Conservation (phyloP, 1,284 basidiomycete species). For the Trametes polyzona region DNA sequence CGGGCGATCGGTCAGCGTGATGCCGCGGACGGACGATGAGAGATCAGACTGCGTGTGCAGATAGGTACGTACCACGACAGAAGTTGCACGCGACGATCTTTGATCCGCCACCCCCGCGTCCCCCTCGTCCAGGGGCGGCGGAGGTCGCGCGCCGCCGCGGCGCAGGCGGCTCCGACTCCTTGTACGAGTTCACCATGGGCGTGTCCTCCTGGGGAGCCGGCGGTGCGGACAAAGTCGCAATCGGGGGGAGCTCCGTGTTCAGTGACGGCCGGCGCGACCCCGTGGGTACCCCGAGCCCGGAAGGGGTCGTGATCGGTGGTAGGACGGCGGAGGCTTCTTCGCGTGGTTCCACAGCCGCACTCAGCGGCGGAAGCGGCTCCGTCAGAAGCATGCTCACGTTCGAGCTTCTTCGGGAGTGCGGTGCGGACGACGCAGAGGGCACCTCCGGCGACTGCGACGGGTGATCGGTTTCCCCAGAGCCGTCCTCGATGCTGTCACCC, state of each 20-base stretch:
- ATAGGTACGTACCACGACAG: conserved; percentile 73
- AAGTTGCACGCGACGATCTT: conserved; percentile 85
- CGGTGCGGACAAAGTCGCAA: conserved; percentile 62
- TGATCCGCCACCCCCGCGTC: conserved; percentile 59
- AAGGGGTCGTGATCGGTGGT: conserved; percentile 31
- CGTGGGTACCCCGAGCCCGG: conserved; percentile 16
- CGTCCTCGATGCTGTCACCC: conserved; percentile 53
- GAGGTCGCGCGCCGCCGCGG: conserved; percentile 62
- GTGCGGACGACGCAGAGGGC: conserved; percentile 44
- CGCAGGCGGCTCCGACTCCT: conserved; percentile 14
- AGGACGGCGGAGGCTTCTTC: conserved; percentile 30
- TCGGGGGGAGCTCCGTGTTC: conserved; percentile 64
- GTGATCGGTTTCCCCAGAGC: conserved; percentile 42
- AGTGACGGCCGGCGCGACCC: conserved; percentile 21
- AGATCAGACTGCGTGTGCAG: conserved; percentile 9
- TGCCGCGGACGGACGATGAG: conserved; percentile 5
- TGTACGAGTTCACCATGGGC: conserved; percentile 20
- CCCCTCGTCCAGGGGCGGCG: conserved; percentile 48
- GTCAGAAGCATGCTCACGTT: conserved; percentile 48
- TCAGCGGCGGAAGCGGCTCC: conserved; percentile 36
- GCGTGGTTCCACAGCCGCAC: conserved; percentile 30
- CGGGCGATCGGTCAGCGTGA: conserved; percentile 15
- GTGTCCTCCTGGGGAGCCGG: conserved; percentile 21
- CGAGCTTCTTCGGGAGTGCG: conserved; percentile 62
- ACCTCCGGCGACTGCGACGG: conserved; percentile 69